Percentiles rank a stretch among this genome's conserved stretches.
These are phyloP conservation scores for Hansfordia pulvinata DNA, from an alignment of 2,329 filamentous ascomycete genomes.

Conservation along the genomic window DNA sequence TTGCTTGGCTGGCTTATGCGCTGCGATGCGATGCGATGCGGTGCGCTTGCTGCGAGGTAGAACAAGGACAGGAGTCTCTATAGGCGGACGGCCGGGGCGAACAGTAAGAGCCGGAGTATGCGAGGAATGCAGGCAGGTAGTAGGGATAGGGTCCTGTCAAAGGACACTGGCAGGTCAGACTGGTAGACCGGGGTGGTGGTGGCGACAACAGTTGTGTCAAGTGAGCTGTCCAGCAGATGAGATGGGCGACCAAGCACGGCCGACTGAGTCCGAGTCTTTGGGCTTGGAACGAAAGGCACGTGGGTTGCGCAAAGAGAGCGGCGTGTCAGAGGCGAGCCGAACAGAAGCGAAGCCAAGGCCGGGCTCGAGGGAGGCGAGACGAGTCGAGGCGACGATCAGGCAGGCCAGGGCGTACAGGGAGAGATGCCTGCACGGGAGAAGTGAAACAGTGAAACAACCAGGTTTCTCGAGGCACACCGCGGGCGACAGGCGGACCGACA, in stretches of 20 bases:
- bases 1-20: no score
- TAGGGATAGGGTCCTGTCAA: no score
- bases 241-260: slow-evolving; percentile 22
- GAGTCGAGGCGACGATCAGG: neutral
- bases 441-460: slow-evolving; percentile 19
- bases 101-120: no score
- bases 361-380: neutral
- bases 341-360: neutral
- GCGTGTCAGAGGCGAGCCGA: slow-evolving; percentile 14
- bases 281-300: slow-evolving; percentile 62
- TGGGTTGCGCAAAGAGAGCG: slow-evolving; percentile 52
- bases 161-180: no score
- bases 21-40: no score
- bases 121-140: no score
- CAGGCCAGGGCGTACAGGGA: neutral
- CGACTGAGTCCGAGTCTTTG: slow-evolving; percentile 39
- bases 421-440: slow-evolving; percentile 4
- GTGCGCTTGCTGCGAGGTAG: no score
- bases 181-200: no score
- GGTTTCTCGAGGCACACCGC: slow-evolving; percentile 11
- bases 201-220: no score
- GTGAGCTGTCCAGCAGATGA: no score
- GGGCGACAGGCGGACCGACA: neutral
- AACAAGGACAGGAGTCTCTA: no score
- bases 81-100: no score